Conservation (phyloP, 305 asterid genomes). For the Salvia sclarea region DNA sequence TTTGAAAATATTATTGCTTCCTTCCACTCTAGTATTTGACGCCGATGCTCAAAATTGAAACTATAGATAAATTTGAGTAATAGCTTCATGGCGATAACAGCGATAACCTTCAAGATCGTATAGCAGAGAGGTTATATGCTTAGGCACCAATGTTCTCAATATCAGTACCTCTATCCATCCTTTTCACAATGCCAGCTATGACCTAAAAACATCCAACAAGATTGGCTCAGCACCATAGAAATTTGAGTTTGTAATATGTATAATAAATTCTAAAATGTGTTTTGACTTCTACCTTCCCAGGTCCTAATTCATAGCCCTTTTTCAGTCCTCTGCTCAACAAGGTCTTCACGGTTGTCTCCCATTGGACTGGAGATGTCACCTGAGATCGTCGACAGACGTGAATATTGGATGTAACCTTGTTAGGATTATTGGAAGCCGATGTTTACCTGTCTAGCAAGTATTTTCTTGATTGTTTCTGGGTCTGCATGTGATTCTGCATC, state of each 20-base stretch:
- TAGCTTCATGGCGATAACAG: background rate
- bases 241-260: background rate
- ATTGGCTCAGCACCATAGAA: background rate
- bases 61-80: constrained; percentile 16
- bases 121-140: background rate
- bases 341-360: constrained; percentile 92
- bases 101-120: background rate
- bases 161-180: constrained; percentile 60
- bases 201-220: constrained; percentile 38
- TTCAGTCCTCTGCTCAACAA: constrained; percentile 66
- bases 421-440: background rate
- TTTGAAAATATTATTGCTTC: background rate
- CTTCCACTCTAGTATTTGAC: background rate
- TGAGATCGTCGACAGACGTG: constrained; percentile 27
- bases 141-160: constrained; percentile 53
- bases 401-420: constrained; percentile 4
- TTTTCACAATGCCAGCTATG: constrained; percentile 64
- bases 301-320: constrained; percentile 93
- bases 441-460: constrained; percentile 82
- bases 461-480: constrained; percentile 81
- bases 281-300: constrained; percentile 62
- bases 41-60: constrained; percentile 22
- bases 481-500: constrained; percentile 95
- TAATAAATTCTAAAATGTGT: background rate
- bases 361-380: constrained; percentile 99